Percentiles rank a stretch among this genome's conserved stretches.
Evolutionary conservation across 1,284 basidiomycete genomes (phyloP).

Genomic region (Fomes fomentarius): DNA sequence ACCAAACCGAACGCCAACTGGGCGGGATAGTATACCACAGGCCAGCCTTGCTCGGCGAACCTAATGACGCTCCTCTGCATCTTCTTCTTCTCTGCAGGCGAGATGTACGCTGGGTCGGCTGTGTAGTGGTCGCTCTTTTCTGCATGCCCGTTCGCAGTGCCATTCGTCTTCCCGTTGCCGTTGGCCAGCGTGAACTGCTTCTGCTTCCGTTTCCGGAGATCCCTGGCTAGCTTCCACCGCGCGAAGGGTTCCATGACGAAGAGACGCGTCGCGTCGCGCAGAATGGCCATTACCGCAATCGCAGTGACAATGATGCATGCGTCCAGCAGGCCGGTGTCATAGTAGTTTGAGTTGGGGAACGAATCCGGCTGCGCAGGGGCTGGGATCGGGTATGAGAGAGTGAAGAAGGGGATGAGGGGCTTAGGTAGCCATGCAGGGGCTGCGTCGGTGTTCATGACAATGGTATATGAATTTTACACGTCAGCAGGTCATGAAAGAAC

Average conservation of each 20-base stretch:
- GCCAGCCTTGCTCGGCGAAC: slow-evolving; percentile 97
- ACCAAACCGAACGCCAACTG: slow-evolving; percentile 86
- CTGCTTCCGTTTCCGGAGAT: slow-evolving; percentile 40
- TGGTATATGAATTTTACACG: slow-evolving; percentile 23
- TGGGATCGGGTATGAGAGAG: slow-evolving; percentile 71
- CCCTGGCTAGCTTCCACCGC: slow-evolving; percentile 65
- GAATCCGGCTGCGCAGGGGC: slow-evolving; percentile 65
- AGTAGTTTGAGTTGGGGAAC: slow-evolving; percentile 68
- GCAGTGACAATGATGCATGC: slow-evolving; percentile 71
- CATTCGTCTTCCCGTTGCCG: slow-evolving; percentile 34
- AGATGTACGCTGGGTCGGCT: slow-evolving; percentile 20
- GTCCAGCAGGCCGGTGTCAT: slow-evolving; percentile 72
- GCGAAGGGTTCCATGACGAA: slow-evolving; percentile 80
- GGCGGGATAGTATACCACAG: slow-evolving; percentile 76
- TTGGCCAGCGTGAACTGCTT: slow-evolving; percentile 32
- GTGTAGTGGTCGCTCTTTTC: slow-evolving; percentile 35
- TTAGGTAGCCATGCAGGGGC: slow-evolving; percentile 50
- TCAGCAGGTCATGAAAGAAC: slow-evolving; percentile 31
- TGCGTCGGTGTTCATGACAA: slow-evolving; percentile 36
- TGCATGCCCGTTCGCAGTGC: slow-evolving; percentile 22
- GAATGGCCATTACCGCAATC: slow-evolving; percentile 77
- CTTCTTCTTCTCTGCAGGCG: slow-evolving; percentile 47
- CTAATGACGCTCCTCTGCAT: slow-evolving; percentile 77
- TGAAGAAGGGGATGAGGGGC: slow-evolving; percentile 67
- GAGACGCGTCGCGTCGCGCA: slow-evolving; percentile 77